phyloP scores from a whole-genome alignment of 495 filamentous ascomycete species.

The Neurospora sp. region DNA sequence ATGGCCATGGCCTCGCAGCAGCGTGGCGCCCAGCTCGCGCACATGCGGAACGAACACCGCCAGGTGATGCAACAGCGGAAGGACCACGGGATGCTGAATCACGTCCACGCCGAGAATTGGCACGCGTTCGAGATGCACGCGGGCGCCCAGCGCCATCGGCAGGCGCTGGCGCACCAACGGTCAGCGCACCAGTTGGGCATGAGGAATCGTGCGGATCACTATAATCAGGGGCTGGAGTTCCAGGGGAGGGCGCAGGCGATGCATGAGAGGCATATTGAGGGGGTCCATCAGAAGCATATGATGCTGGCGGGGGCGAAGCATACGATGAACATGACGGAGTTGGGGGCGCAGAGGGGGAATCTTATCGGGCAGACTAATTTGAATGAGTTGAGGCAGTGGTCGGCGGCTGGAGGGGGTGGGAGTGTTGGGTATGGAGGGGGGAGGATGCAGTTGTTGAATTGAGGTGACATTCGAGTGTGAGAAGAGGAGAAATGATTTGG shows the following conservation, averaged over 20 bases:
- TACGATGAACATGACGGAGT: conserved; percentile 14
- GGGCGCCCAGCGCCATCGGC: neutral
- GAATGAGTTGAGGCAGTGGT: conserved; percentile 11
- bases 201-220: neutral
- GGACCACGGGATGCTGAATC: neutral
- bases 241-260: neutral
- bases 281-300: neutral
- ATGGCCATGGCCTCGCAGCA: conserved; percentile 2
- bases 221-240: neutral
- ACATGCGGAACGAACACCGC: conserved; percentile 4
- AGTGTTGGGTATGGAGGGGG: neutral
- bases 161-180: neutral
- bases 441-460: neutral
- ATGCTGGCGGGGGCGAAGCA: conserved; percentile 5
- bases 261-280: conserved; percentile 1
- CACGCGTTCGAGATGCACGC: conserved; percentile 1
- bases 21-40: conserved; percentile 7
- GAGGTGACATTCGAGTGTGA: neutral
- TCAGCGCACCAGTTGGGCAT: neutral
- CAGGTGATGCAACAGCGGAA: conserved; percentile 3
- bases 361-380: conserved; percentile 18
- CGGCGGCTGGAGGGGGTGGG: neutral
- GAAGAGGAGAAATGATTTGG: neutral
- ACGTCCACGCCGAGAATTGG: conserved; percentile 1
- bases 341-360: conserved; percentile 15